Percentiles rank a stretch among this genome's conserved stretches.
phyloP scores from a whole-genome alignment of 1,139 yeast genomes.

The Dujonia santamariae region DNA sequence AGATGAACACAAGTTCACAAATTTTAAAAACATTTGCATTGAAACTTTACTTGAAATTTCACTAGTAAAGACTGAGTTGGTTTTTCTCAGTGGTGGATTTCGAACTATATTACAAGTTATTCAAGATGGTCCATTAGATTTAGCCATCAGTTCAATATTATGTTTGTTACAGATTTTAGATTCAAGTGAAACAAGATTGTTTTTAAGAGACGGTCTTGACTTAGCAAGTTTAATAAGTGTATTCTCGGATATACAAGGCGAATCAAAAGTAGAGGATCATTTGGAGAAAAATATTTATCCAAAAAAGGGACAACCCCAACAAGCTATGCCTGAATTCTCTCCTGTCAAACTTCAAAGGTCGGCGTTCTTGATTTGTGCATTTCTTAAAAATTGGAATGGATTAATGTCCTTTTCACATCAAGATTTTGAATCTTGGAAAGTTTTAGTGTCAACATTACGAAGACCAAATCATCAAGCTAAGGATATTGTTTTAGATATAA shows the following conservation, averaged over 20 bases:
- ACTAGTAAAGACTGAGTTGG: conserved; percentile 56
- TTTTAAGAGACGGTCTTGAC: conserved; percentile 61
- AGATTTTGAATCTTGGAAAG: conserved; percentile 53
- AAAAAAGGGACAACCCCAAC: neutral
- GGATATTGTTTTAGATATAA: conserved; percentile 64
- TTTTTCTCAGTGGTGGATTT: conserved; percentile 65
- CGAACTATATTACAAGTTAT: conserved; percentile 55
- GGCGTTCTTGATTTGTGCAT: conserved; percentile 57
- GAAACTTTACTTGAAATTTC: conserved; percentile 76
- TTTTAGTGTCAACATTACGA: conserved; percentile 59
- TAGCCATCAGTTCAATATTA: conserved; percentile 53
- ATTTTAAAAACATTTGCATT: conserved; percentile 50
- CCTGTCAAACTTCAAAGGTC: conserved; percentile 52
- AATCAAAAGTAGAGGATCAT: conserved; percentile 1
- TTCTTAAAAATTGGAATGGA: conserved; percentile 78
- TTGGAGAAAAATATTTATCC: conserved; percentile 1
- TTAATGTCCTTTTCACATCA: conserved; percentile 61
- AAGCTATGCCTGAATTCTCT: conserved; percentile 3
- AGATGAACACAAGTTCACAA: conserved; percentile 11
- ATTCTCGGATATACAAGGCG: conserved; percentile 39
- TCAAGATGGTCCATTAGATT: conserved; percentile 60
- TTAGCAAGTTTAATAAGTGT: conserved; percentile 61
- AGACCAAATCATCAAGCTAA: conserved; percentile 57
- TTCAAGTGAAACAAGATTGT: conserved; percentile 52
- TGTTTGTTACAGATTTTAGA: conserved; percentile 63